phyloP scores from a whole-genome alignment of 108 stramenopile species.

The Nannochloropsis oceanica region DNA sequence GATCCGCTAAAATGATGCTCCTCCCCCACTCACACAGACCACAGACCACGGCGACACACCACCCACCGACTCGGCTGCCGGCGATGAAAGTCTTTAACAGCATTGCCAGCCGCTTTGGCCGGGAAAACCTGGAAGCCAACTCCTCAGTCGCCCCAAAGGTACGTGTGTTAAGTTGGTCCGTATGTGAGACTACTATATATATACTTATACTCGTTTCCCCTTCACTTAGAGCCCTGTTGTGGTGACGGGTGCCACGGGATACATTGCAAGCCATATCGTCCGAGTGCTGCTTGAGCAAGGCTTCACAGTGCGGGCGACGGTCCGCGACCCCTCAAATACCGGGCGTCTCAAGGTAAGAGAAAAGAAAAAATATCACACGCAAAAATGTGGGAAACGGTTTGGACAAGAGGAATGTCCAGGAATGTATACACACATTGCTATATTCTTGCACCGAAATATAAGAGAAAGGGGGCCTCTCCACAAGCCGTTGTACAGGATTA shows the following conservation, averaged over 20 bases:
- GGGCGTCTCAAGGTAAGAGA: neutral
- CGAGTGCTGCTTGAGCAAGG: neutral
- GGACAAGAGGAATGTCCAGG: neutral
- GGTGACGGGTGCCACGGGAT: constrained; percentile 9
- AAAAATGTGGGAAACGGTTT: neutral
- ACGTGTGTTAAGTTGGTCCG: too few species aligned
- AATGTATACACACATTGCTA: too few species aligned
- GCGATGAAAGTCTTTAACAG: neutral
- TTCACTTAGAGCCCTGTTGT: neutral
- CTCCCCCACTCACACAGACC: too few species aligned
- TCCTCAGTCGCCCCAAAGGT: too few species aligned
- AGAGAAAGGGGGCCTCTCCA: too few species aligned
- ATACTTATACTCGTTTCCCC: too few species aligned
- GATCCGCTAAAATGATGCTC: too few species aligned
- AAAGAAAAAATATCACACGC: neutral
- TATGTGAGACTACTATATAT: too few species aligned
- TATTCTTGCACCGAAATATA: too few species aligned
- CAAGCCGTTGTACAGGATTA: too few species aligned
- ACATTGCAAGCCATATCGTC: constrained; percentile 1
- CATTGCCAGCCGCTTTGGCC: neutral
- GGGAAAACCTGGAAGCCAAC: neutral
- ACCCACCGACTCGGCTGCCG: too few species aligned
- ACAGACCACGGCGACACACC: too few species aligned
- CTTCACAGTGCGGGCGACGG: constrained; percentile 4
- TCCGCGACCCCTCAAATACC: neutral